Evolutionary conservation across 2,329 filamentous ascomycete genomes (phyloP), one percentile per base, ranked within the genome.

Genomic region (Ophiostoma pallidulum): DNA sequence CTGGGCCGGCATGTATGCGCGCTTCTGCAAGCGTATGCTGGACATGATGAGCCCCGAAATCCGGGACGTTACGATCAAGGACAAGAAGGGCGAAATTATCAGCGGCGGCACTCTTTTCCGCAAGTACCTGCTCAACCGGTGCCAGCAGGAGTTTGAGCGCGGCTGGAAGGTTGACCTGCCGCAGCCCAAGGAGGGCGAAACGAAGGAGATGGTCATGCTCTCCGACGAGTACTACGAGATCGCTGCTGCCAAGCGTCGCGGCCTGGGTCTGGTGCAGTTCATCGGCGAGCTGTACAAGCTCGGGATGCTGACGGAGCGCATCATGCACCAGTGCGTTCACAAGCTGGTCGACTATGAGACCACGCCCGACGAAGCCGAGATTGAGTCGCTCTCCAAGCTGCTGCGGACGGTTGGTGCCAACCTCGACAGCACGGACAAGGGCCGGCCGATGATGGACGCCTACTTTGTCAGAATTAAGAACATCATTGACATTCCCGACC

Each of bases 271-370:
- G 19, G 91, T 98, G 54, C 91, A 96, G 69, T 98, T 98, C 71
- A 98, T 98, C 62, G 92, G 92, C 72, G 92, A 98, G 70, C 80
- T 98, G 39, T 98, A 94, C 80, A 98, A 97, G 75, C 81, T 98
- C 52, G 83, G 85, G 64, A 98, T 98, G 92, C 78, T 98, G 66
- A 98, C 92, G 52, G 87, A 96, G 66, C 86, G 91, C 65, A 98
- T 98, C 69, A 98, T 98, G 92, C 91, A 98, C 72, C 88, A 96
- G 68, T 98, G 92, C 77, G 89, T 98, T 24, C 84, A 89, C 71
- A 95, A 94, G 69, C 78, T 98, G 54, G 86, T 98, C 56, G 91
- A 98, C 69, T 97, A 94, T 67, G 84, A 91, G 61, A 89, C 87
- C 53, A 72, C 88, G 52, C 92, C 92, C 38, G 92, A 98, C 58